Evolutionary conservation across 176 grass and related monocot genomes (phyloP).

Genomic region (Ananas comosus): DNA sequence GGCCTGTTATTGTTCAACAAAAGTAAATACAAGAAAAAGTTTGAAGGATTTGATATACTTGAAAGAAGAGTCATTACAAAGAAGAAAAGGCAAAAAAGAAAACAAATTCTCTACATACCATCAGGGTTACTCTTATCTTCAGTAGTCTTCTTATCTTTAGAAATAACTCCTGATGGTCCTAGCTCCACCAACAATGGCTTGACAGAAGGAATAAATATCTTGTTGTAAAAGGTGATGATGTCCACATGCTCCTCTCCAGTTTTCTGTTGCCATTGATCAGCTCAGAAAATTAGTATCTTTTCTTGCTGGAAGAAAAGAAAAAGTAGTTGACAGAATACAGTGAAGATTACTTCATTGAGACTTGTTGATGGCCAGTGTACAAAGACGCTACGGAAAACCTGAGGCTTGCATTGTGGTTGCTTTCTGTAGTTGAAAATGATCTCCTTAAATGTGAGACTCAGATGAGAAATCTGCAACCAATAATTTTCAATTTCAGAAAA

Average conservation of each 20-base stretch:
- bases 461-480: conserved; percentile 63
- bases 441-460: conserved; percentile 86
- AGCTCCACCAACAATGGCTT: conserved; percentile 84
- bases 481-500: conserved; percentile 1
- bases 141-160: background rate
- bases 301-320: background rate
- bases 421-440: conserved; percentile 97
- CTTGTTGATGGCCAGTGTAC: conserved; percentile 70
- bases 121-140: conserved; percentile 54
- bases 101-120: conserved; percentile 28
- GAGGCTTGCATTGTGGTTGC: conserved; percentile 93
- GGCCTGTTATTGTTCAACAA: conserved; percentile 25
- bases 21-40: conserved; percentile 18
- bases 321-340: conserved; percentile 11
- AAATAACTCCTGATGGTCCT: conserved; percentile 31
- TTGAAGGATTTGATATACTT: conserved; percentile 2
- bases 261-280: conserved; percentile 48
- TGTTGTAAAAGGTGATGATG: conserved; percentile 97
- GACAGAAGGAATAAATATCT: conserved; percentile 79
- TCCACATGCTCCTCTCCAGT: conserved; percentile 74
- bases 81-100: too few relatives aligned
- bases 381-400: conserved; percentile 93
- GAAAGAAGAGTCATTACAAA: conserved; percentile 9
- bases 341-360: conserved; percentile 57
- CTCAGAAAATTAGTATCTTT: conserved; percentile 6